These are phyloP conservation scores for Platanus orientalis DNA, from an alignment of 164 flowering plant species.

Conservation along the genomic window DNA sequence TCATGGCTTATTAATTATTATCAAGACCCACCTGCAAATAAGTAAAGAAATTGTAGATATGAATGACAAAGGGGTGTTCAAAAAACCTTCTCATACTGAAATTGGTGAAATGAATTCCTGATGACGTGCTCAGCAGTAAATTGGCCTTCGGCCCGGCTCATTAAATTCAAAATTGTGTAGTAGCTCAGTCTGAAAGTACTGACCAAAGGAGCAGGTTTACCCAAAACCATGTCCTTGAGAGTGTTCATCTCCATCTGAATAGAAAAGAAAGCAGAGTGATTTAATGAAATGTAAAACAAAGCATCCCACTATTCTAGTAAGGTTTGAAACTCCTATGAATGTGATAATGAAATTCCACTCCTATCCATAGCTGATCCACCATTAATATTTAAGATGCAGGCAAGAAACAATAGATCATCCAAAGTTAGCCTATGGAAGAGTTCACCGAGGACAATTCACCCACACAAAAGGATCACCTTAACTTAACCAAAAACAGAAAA, in stretches of 20 bases:
- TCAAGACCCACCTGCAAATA: neutral
- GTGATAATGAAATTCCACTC: too few relatives aligned
- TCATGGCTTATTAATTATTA: neutral
- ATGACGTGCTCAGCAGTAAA: slow-evolving; percentile 99
- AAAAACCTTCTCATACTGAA: slow-evolving; percentile 94
- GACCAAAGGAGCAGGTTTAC: slow-evolving; percentile 93
- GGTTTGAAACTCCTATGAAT: too few relatives aligned
- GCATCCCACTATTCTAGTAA: neutral
- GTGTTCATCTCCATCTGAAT: slow-evolving; percentile 92
- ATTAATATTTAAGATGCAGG: too few relatives aligned
- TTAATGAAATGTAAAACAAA: neutral
- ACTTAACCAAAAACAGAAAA: too few relatives aligned
- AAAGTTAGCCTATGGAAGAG: too few relatives aligned
- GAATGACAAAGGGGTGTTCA: neutral
- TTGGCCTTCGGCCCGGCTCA: slow-evolving; percentile 99
- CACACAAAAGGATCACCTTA: too few relatives aligned
- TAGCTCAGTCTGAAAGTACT: slow-evolving; percentile 98
- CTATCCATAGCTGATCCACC: too few relatives aligned
- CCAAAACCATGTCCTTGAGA: slow-evolving; percentile 91
- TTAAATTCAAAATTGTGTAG: slow-evolving; percentile 84
- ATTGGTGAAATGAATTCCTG: slow-evolving; percentile 92
- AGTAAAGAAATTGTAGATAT: neutral
- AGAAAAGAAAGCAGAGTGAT: neutral
- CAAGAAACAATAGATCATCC: too few relatives aligned
- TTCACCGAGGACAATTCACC: too few relatives aligned